Base-by-base conservation (phyloP, 495 filamentous ascomycete genomes). In the Glonium stellatum region DNA sequence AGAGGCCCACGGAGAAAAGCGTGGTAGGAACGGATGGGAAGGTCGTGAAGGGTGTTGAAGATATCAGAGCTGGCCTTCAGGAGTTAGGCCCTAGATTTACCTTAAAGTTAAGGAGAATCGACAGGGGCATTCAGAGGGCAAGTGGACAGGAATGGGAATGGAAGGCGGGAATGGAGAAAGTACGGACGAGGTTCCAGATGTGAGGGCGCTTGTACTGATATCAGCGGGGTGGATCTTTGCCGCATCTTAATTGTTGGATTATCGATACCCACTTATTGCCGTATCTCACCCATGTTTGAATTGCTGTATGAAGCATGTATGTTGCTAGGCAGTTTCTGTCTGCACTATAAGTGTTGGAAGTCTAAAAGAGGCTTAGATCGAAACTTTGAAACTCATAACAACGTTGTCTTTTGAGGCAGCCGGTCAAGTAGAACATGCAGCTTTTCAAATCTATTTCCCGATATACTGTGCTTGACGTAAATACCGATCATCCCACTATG, bases 111-210 rank as follows among this genome's bases (percentile, higher is more conserved):
- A 82, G 95, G 55, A 83, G 93, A 69, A 85, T 97, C 22, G 92
- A 97, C 70, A 91, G 88, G 77, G 90, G 90, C 0, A 84, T 98
- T 47, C 90, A 92, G 60, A 77, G 85, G 59, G 82, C 79, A 21
- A 86, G 83, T 71, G 90, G 90, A 31, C 89, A 90, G 69, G 88
- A 92, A 69, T 97, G 93, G 92, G 82, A 93, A 70, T 97, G 92
- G 92, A 89, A 93, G 76, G 86, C 86, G 4, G 80, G 82, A 71
- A 91, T 92, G 86, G 93, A 98, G 77, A 97, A 96, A 77, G 72
- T 85, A 74, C 79, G 93, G 67, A 98, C 92, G 59, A 87, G 86
- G 75, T 98, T 97, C 72, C 90, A 92, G 48, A 44, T 44, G 39
- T 44, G 10, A 44, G 10, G 18, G 10, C 2, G 39, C 13, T 18